Evolutionary conservation across 2,329 filamentous ascomycete species (phyloP).

Genomic region (Boeremia exigua): DNA sequence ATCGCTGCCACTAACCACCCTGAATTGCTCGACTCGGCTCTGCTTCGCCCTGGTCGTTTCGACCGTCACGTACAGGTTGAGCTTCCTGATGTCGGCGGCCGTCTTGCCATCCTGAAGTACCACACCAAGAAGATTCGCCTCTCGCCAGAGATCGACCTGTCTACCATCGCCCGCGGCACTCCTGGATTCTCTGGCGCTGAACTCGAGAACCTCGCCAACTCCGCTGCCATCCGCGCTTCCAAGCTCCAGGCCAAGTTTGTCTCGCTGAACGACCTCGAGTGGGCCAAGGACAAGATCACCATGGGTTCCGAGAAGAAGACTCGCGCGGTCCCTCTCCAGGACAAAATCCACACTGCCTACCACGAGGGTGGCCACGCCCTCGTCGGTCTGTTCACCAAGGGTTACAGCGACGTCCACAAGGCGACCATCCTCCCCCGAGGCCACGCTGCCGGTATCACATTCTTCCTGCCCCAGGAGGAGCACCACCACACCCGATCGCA

Average conservation of each 20-base stretch:
- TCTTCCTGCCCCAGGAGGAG: slow-evolving; percentile 89
- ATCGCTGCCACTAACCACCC: slow-evolving; percentile 97
- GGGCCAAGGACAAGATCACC: slow-evolving; percentile 97
- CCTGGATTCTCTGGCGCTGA: slow-evolving; percentile 94
- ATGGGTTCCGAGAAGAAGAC: slow-evolving; percentile 94
- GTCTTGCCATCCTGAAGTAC: slow-evolving; percentile 90
- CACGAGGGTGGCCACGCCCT: slow-evolving; percentile 96
- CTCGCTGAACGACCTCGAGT: slow-evolving; percentile 82
- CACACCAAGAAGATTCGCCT: slow-evolving; percentile 92
- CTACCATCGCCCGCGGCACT: slow-evolving; percentile 83
- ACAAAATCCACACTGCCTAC: slow-evolving; percentile 95
- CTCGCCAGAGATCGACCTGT: slow-evolving; percentile 78
- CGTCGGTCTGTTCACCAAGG: slow-evolving; percentile 81
- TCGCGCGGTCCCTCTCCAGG: slow-evolving; percentile 88
- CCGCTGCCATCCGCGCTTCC: slow-evolving; percentile 93
- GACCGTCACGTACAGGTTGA: slow-evolving; percentile 90
- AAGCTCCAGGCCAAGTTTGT: slow-evolving; percentile 80
- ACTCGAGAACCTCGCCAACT: slow-evolving; percentile 94
- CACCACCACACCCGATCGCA: slow-evolving; percentile 80
- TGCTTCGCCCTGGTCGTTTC: slow-evolving; percentile 93
- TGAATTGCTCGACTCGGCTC: slow-evolving; percentile 89
- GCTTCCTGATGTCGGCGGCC: slow-evolving; percentile 90
- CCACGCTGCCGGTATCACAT: slow-evolving; percentile 83
- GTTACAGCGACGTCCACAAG: slow-evolving; percentile 85
- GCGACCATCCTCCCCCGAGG: slow-evolving; percentile 95